Base-by-base conservation (phyloP, 192 early-diverging fungal genomes). In the Phlyctochytrium arcticum region DNA sequence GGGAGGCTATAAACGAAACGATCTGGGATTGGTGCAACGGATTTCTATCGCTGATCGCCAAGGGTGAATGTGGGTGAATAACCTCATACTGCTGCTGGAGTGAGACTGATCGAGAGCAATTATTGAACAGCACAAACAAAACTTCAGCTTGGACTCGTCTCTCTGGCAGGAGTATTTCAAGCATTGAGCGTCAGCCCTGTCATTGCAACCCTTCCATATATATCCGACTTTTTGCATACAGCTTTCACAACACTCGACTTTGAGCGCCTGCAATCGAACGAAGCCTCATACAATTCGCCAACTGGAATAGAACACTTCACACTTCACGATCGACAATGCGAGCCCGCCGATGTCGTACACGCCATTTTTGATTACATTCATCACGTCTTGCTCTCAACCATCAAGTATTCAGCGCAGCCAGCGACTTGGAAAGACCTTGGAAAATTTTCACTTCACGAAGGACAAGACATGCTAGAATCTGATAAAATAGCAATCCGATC, bases 1-100 rank as follows among this genome's bases (percentile, higher is more conserved):
- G 27, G 29, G 60, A 51, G 12, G 36, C 12, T 12, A 62, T 69
- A 23, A 23, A 35, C 10, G 37, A 54, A 8, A 24, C 15, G 3
- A 33, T 69, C 5, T 69, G 59, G 67, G 48, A 37, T 1, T 63
- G 67, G 59, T n/a, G 19, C 26, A 36, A 23, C 15, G 49, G 30
- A n/a, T 62, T 62, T 19, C 3, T 57, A 7, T 21, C 15, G 9
- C 34, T 55, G 3, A 31, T 69, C 29, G 34, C 30, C 15, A 7
- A 44, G 29, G 44, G 46, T 39, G 15, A 29, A 55, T 60, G 36
- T 50, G 29, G 7, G 50, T 44, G 15, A 44, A n/a, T n/a, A n/a
- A n/a, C n/a, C n/a, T n/a, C n/a, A n/a, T n/a, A n/a, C n/a, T n/a
- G n/a, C n/a, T n/a, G n/a, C n/a, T n/a, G n/a, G n/a, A n/a, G n/a